These are phyloP conservation scores for Fulvia fulva DNA, from an alignment of 2,329 filamentous ascomycete genomes.

Conservation along the genomic window DNA sequence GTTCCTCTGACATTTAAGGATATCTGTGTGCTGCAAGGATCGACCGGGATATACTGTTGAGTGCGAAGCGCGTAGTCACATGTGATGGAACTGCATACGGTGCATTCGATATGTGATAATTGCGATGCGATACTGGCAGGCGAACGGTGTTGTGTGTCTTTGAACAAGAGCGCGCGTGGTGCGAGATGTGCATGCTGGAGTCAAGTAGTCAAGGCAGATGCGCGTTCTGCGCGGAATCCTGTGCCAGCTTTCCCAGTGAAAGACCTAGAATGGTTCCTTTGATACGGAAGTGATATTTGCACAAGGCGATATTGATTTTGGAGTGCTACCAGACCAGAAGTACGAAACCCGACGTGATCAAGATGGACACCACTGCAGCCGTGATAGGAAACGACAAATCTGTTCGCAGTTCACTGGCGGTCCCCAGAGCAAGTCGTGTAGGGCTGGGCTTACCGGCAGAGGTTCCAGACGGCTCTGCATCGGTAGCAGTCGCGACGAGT, in stretches of 20 bases:
- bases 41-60: background rate
- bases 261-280: too few species aligned
- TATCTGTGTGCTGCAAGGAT: too few species aligned
- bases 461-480: background rate
- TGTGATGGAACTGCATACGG: background rate
- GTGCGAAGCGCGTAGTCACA: background rate
- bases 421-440: conserved; percentile 5
- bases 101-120: background rate
- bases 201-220: background rate
- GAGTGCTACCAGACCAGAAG: background rate
- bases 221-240: background rate
- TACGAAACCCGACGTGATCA: background rate
- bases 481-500: background rate
- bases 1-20: too few species aligned
- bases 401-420: background rate
- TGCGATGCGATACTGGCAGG: background rate
- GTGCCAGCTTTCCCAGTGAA: too few species aligned
- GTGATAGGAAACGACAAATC: background rate
- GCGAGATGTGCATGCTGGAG: too few species aligned
- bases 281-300: too few species aligned
- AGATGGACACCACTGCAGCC: background rate
- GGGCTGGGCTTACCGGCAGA: conserved; percentile 1
- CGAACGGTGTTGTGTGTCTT: too few species aligned
- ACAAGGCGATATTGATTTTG: too few species aligned
- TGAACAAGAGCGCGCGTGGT: too few species aligned